Base-by-base conservation (phyloP, 2,329 filamentous ascomycete species). In the Colletotrichum navitas region DNA sequence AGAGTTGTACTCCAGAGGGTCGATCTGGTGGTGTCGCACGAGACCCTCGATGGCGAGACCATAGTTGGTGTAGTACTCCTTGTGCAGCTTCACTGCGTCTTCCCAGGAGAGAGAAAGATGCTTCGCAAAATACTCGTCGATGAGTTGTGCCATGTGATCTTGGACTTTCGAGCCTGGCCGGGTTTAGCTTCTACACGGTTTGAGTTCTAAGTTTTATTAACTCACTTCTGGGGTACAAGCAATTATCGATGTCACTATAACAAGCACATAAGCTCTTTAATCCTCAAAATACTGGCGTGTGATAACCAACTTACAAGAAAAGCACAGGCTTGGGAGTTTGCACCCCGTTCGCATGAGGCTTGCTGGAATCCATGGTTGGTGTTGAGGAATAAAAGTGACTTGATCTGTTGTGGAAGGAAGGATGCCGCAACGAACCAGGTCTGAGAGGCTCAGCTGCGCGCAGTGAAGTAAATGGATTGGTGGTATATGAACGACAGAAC, bases 1-100 rank as follows among this genome's bases (percentile, higher is more conserved):
- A 74, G 89, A 84, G 81, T 99, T 99, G 85, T 98, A 99, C 66
- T 97, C 94, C 6, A 99, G 86, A 1, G 96, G 93, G 78, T 98
- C 94, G 77, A 99, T 97, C 81, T 97, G 91, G 84, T 99, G 96
- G 82, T 98, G 93, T 12, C 94, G 91, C 47, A 97, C 94, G 1
- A 99, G 88, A 1, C 96, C 96, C 83, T 98, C 94, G 74, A 99
- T 97, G 39, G 96, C 96, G n/a, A 99, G 89, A 39, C 97, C 96
- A 80, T 99, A 99, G 80, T 93, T 94, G 78, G 91, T 92, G 85
- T 98, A 99, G 85, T 99, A 99, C 77, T 95, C 93, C 80, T 90
- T 87, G 82, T 98, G 96, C 34, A 99, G 89, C 77, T 91, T 88
- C 72, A 90, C 90, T n/a, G 96, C 96, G 71, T 98, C 95, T 66